Conservation (phyloP, 2,329 filamentous ascomycete species). For the Fusarium haematococcum region DNA sequence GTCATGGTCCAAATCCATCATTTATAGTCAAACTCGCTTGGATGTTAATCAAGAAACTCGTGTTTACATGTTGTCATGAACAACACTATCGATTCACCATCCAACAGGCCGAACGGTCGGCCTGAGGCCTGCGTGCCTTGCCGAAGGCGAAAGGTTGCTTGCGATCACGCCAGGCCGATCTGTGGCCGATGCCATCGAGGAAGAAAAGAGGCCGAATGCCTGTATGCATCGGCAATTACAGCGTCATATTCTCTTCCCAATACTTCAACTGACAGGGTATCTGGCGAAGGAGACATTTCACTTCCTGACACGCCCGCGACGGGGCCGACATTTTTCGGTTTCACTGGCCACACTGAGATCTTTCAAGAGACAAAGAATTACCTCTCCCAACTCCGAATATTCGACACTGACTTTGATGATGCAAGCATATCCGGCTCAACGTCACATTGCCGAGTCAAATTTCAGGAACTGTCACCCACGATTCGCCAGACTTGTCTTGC, state of each 20-base stretch:
- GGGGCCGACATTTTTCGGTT: background rate
- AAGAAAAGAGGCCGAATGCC: slow-evolving; percentile 6
- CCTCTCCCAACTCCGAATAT: background rate
- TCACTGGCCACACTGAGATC: background rate
- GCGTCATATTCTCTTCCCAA: background rate
- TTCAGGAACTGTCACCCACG: background rate
- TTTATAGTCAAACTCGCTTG: background rate
- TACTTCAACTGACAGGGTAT: background rate
- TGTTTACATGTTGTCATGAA: background rate
- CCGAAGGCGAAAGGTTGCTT: slow-evolving; percentile 38
- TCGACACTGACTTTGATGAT: background rate
- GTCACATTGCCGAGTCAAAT: background rate
- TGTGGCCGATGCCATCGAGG: slow-evolving; percentile 48
- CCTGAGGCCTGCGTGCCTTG: slow-evolving; percentile 6
- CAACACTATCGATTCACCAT: background rate
- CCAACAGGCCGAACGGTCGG: background rate
- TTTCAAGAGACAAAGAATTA: slow-evolving; percentile 4
- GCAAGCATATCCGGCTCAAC: background rate
- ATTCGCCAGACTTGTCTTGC: slow-evolving; percentile 11
- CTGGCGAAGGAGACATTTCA: background rate
- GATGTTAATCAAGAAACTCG: background rate
- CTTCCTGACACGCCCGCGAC: background rate
- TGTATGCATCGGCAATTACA: slow-evolving; percentile 1
- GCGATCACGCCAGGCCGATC: slow-evolving; percentile 51
- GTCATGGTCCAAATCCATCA: background rate